These are phyloP conservation scores for Micromonas commoda DNA, from an alignment of 139 green algal species.

Conservation along the genomic window DNA sequence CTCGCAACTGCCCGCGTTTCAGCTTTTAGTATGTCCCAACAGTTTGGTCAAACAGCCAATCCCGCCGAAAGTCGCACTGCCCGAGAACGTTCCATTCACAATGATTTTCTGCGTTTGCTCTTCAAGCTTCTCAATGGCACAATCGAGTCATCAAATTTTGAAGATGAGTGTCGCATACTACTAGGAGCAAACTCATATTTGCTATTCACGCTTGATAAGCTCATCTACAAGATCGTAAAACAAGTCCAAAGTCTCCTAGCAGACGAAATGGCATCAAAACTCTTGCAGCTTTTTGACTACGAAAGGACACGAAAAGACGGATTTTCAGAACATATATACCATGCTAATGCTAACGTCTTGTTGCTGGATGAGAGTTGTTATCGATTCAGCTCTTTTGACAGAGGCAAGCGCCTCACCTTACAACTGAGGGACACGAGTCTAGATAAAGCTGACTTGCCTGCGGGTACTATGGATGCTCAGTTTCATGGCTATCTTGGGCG, in stretches of 20 bases:
- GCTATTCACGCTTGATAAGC: slow-evolving; percentile 93
- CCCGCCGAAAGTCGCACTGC: background rate
- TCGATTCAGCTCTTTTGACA: slow-evolving; percentile 42
- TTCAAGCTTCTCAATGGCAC: slow-evolving; percentile 35
- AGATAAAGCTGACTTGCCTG: background rate
- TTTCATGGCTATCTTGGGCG: slow-evolving; percentile 2
- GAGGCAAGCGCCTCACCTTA: slow-evolving; percentile 29
- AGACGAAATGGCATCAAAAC: slow-evolving; percentile 58
- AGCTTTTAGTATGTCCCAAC: slow-evolving; percentile 2
- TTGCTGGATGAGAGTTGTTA: slow-evolving; percentile 69
- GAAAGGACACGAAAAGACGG: slow-evolving; percentile 48
- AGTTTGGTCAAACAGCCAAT: background rate
- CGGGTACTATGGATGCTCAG: slow-evolving; percentile 7
- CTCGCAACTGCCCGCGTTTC: slow-evolving; percentile 38
- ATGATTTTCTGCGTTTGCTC: slow-evolving; percentile 11
- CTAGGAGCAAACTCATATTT: slow-evolving; percentile 83
- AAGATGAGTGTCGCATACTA: slow-evolving; percentile 63
- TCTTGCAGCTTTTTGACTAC: slow-evolving; percentile 70
- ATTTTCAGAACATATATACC: slow-evolving; percentile 40
- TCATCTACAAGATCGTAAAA: slow-evolving; percentile 83
- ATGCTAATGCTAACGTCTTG: slow-evolving; percentile 65
- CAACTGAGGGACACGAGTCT: background rate
- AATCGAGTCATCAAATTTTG: slow-evolving; percentile 56
- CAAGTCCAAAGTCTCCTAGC: slow-evolving; percentile 55
- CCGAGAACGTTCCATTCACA: background rate